These are phyloP conservation scores for Pseudogymnoascus sp. DNA, from an alignment of 2,329 filamentous ascomycete species.

Conservation along the genomic window DNA sequence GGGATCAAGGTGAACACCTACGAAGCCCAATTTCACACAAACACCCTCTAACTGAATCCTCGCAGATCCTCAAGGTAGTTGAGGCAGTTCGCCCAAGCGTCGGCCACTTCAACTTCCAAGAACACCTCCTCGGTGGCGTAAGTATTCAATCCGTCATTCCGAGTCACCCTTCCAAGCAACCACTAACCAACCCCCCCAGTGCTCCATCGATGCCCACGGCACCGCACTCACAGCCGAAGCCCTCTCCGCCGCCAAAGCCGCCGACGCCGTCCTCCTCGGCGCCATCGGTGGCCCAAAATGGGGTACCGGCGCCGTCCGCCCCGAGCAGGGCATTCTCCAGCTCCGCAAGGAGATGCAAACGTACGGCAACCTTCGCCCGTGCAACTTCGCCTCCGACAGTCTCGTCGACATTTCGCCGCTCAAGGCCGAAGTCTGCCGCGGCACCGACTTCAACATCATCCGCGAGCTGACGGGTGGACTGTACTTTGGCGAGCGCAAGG, in stretches of 20 bases:
- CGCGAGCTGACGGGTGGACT: constrained; percentile 88
- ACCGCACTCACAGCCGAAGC: constrained; percentile 74
- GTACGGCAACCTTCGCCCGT: constrained; percentile 91
- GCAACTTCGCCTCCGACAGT: constrained; percentile 84
- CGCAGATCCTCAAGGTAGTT: constrained; percentile 67
- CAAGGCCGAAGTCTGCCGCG: constrained; percentile 75
- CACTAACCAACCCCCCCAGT: constrained; percentile 39
- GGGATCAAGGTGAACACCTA: constrained; percentile 62
- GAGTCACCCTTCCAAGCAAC: constrained; percentile 4
- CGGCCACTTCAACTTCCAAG: constrained; percentile 76
- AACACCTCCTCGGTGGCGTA: constrained; percentile 87
- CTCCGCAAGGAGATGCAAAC: constrained; percentile 90
- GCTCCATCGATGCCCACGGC: constrained; percentile 78
- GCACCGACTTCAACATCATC: constrained; percentile 86
- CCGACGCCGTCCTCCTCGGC: constrained; percentile 84
- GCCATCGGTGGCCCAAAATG: constrained; percentile 96
- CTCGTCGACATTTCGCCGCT: constrained; percentile 80
- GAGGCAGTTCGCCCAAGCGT: constrained; percentile 62
- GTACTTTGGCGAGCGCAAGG: constrained; percentile 87
- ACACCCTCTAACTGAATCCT: neutral
- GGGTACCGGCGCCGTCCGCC: constrained; percentile 80
- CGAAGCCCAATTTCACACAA: neutral
- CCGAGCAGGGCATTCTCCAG: constrained; percentile 82
- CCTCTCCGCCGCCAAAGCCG: constrained; percentile 71
- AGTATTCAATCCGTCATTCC: constrained; percentile 31